These are phyloP conservation scores for Orbilia ellipsospora DNA, from an alignment of 2,329 filamentous ascomycete species.

Conservation along the genomic window DNA sequence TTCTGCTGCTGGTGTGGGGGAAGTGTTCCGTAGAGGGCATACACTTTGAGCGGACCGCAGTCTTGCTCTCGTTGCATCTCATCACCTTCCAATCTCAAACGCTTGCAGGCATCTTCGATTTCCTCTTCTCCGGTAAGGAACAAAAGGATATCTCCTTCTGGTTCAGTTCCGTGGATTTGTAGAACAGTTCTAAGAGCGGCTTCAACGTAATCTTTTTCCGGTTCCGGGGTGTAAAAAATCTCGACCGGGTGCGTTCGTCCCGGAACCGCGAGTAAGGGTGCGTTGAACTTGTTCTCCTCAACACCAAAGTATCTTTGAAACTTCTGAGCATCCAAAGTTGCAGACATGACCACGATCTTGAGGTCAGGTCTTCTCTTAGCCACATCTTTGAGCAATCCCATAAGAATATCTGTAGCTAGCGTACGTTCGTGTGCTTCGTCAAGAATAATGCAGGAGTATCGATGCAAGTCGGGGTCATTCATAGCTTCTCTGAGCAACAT, in stretches of 20 bases:
- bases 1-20: slow-evolving; percentile 92
- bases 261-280: slow-evolving; percentile 90
- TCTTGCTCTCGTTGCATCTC: slow-evolving; percentile 92
- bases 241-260: slow-evolving; percentile 96
- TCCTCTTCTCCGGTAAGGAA: slow-evolving; percentile 99
- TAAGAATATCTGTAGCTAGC: slow-evolving; percentile 94
- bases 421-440: slow-evolving; percentile 99
- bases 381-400: slow-evolving; percentile 94
- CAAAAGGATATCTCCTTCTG: slow-evolving; percentile 89
- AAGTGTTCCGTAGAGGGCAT: slow-evolving; percentile 92
- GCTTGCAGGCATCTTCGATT: slow-evolving; percentile 94
- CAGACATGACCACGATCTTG: slow-evolving; percentile 99
- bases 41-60: slow-evolving; percentile 87
- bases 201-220: slow-evolving; percentile 96
- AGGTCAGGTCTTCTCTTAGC: slow-evolving; percentile 83
- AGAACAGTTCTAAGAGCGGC: slow-evolving; percentile 92
- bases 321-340: slow-evolving; percentile 95
- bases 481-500: slow-evolving; percentile 97
- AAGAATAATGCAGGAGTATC: slow-evolving; percentile 97
- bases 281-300: slow-evolving; percentile 66
- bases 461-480: slow-evolving; percentile 89
- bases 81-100: slow-evolving; percentile 89
- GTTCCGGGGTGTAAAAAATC: slow-evolving; percentile 97
- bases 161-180: slow-evolving; percentile 93
- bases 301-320: slow-evolving; percentile 94